These are phyloP conservation scores for Apophysomyces ossiformis DNA, from an alignment of 371 early-diverging fungal species.

Conservation along the genomic window DNA sequence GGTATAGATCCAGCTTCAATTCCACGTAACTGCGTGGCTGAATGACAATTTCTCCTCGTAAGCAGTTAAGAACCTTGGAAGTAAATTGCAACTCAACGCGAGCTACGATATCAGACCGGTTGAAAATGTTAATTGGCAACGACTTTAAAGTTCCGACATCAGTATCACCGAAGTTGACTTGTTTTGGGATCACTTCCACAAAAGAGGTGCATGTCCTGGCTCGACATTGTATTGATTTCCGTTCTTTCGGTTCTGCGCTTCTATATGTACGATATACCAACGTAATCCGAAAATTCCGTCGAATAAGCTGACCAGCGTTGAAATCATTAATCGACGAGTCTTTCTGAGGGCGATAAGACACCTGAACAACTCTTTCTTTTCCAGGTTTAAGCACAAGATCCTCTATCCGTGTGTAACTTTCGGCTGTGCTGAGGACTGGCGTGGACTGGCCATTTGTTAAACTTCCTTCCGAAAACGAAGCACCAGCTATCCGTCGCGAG, in stretches of 20 bases:
- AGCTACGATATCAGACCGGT: slow-evolving; percentile 88
- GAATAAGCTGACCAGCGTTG: slow-evolving; percentile 78
- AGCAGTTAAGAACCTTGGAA: slow-evolving; percentile 92
- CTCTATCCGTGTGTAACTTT: slow-evolving; percentile 74
- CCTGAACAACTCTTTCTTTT: slow-evolving; percentile 79
- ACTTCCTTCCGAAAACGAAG: neutral
- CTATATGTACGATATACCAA: slow-evolving; percentile 71
- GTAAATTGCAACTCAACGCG: slow-evolving; percentile 85
- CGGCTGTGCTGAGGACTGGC: slow-evolving; percentile 17
- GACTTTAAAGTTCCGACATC: slow-evolving; percentile 94
- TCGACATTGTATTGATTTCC: slow-evolving; percentile 90
- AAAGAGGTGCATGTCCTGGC: slow-evolving; percentile 93
- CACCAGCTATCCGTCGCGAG: neutral
- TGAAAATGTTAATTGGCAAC: slow-evolving; percentile 79
- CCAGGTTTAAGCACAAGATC: slow-evolving; percentile 89
- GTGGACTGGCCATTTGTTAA: slow-evolving; percentile 11
- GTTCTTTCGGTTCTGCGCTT: slow-evolving; percentile 64
- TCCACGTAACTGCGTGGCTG: slow-evolving; percentile 84
- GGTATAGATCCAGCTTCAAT: slow-evolving; percentile 93
- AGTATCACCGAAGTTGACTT: slow-evolving; percentile 93
- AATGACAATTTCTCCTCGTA: slow-evolving; percentile 79
- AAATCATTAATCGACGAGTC: slow-evolving; percentile 62
- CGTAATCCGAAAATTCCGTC: slow-evolving; percentile 79
- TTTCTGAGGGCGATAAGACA: slow-evolving; percentile 78
- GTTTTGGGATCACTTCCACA: slow-evolving; percentile 82